Base-by-base conservation (phyloP, 306 rosid genomes). In the Vicia villosa region DNA sequence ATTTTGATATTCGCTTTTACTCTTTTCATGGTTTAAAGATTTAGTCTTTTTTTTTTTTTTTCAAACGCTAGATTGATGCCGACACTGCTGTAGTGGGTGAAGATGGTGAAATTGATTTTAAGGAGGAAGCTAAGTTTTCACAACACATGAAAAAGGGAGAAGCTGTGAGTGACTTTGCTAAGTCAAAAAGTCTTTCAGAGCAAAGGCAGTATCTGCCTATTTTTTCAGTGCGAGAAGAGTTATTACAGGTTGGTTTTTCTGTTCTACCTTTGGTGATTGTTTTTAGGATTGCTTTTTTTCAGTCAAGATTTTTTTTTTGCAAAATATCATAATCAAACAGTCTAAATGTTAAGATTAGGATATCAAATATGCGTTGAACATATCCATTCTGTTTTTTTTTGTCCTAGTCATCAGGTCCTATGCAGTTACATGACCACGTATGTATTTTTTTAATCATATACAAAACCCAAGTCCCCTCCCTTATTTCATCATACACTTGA, bases 151-250 rank as follows among this genome's bases (percentile, higher is more conserved):
- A 88, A 76, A 91, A 89, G 74, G 97, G 85, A 73, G 96, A 94
- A 77, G 98, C 95, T 54, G 98, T 88, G 61, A 94, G 98, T 80
- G 98, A 94, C 34, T 94, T 94, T 75, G 98, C 98, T 0, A 90
- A 60, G 88, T 83, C 97, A 80, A 94, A 94, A 83, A 94, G 85
- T 61, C 0, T 94, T 52, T 66, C 97, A 12, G 89, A 94, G 82
- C 98, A 94, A 83, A 85, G 98, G 45, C 97, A 90, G 70, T 94
- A 94, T 90, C 83, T 94, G 63, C 98, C 98, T 46, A 94, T 94
- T 68, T 94, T 62, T 83, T 94, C 98, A 4, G 97, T 90, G 70
- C 87, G 98, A 69, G 97, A 94, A 51, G 98, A 91, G 69, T 73
- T 94, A 69, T 81, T 94, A 77, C 97, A 90, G 98, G 98, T 94